Base-by-base conservation (phyloP, 116 monocot species). In the Iris pallida region DNA sequence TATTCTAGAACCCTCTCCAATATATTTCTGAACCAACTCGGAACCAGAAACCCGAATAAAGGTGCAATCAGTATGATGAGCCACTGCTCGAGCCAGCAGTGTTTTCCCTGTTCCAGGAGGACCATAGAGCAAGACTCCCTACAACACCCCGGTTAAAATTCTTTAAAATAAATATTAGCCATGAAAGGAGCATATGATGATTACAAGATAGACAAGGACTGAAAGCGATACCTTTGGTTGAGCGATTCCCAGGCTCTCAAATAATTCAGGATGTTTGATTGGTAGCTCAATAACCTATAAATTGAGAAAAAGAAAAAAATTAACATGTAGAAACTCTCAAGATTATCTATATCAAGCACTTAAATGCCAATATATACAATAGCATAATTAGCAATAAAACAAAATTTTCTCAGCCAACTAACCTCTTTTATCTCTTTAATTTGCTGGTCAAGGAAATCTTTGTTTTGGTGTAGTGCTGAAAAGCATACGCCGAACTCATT, bases 391-490 rank as follows among this genome's bases (percentile, higher is more conserved):
- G n/a, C n/a, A n/a, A n/a, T n/a, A n/a, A n/a, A n/a, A n/a, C n/a
- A 9, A 51, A 20, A 47, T 67, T 52, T n/a, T 67, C n/a, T 5
- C 4, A 53, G 7, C 8, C 15, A 67, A 54, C 52, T 72, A n/a
- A 96, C 96, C 92, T 96, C 96, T 70, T 96, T 96, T 30, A 96
- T 96, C 71, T 96, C 96, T 73, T 96, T 96, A 44, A 96, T 96
- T 78, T 96, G 96, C 71, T 96, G 96, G 55, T 96, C 96, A 70
- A 96, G 92, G n/a, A n/a, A n/a, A n/a, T n/a, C n/a, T n/a, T n/a
- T n/a, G n/a, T n/a, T n/a, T n/a, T n/a, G n/a, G n/a, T n/a, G n/a
- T n/a, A n/a, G n/a, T n/a, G n/a, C n/a, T n/a, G n/a, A n/a, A n/a
- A n/a, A n/a, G n/a, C n/a, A n/a, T n/a, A n/a, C n/a, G n/a, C n/a